Evolutionary conservation across 1,284 basidiomycete genomes (phyloP).

Genomic region (Vanrija sp.): DNA sequence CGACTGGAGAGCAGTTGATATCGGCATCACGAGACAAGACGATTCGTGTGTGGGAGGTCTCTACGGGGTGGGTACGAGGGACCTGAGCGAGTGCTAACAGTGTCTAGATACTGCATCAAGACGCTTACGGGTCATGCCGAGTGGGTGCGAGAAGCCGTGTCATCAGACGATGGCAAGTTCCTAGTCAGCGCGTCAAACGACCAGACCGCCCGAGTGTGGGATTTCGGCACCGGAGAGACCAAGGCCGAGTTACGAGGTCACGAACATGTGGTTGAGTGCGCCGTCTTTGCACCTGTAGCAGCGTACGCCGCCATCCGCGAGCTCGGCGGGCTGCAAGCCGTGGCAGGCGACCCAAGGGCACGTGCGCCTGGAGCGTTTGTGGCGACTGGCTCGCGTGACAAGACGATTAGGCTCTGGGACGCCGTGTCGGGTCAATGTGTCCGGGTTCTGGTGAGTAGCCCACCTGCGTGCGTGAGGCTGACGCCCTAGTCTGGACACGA

Average conservation of each 20-base stretch:
- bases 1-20: slow-evolving; percentile 75
- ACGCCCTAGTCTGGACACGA: slow-evolving; percentile 63
- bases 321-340: slow-evolving; percentile 65
- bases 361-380: slow-evolving; percentile 58
- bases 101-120: slow-evolving; percentile 57
- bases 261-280: slow-evolving; percentile 79
- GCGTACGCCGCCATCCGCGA: slow-evolving; percentile 74
- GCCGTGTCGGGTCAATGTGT: slow-evolving; percentile 68
- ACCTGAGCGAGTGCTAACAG: not conserved
- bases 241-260: slow-evolving; percentile 82
- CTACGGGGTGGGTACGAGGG: slow-evolving; percentile 64
- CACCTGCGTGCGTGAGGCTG: not conserved
- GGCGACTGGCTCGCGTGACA: slow-evolving; percentile 80
- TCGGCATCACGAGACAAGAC: slow-evolving; percentile 83
- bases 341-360: slow-evolving; percentile 38
- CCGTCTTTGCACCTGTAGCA: slow-evolving; percentile 71
- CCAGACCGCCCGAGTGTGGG: slow-evolving; percentile 82
- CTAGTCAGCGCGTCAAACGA: slow-evolving; percentile 80
- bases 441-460: slow-evolving; percentile 57
- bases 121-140: slow-evolving; percentile 62
- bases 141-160: slow-evolving; percentile 66
- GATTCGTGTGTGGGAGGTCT: slow-evolving; percentile 79
- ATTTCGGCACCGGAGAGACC: slow-evolving; percentile 67
- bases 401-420: slow-evolving; percentile 85
- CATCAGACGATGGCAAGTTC: slow-evolving; percentile 70